Conservation (phyloP, 1,139 yeast genomes). For the Diutina pseudorugosa region DNA sequence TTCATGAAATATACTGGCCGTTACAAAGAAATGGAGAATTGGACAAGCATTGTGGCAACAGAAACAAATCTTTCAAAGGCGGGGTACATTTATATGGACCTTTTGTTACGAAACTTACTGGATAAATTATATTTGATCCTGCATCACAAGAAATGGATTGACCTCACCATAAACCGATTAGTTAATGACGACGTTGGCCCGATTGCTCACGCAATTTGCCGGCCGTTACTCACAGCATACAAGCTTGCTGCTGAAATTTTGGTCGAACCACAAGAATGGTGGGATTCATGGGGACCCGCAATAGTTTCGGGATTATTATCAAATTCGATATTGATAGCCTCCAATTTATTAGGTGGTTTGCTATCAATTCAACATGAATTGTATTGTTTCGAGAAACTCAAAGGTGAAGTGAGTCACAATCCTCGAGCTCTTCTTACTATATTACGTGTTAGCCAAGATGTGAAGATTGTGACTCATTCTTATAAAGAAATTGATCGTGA, state of each 20-base stretch:
- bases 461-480: not conserved
- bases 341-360: not conserved
- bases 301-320: not conserved
- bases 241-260: not conserved
- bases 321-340: not conserved
- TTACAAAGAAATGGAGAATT: not conserved
- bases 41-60: not conserved
- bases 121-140: not conserved
- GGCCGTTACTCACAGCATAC: not conserved
- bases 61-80: not conserved
- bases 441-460: not conserved
- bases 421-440: not conserved
- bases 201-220: not conserved
- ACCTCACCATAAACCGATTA: not conserved
- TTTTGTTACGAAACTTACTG: not conserved
- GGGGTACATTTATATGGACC: not conserved
- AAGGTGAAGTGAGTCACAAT: not conserved
- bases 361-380: not conserved
- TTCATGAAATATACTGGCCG: not conserved
- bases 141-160: not conserved
- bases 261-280: not conserved
- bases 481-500: not conserved
- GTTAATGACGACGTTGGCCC: not conserved
- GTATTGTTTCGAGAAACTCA: not conserved
- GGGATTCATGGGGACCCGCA: not conserved